A percentile compares a stretch with the other conserved stretches of the same genome.
Evolutionary conservation across 2,329 filamentous ascomycete genomes (phyloP).

Genomic region (Hansfordia pulvinata): DNA sequence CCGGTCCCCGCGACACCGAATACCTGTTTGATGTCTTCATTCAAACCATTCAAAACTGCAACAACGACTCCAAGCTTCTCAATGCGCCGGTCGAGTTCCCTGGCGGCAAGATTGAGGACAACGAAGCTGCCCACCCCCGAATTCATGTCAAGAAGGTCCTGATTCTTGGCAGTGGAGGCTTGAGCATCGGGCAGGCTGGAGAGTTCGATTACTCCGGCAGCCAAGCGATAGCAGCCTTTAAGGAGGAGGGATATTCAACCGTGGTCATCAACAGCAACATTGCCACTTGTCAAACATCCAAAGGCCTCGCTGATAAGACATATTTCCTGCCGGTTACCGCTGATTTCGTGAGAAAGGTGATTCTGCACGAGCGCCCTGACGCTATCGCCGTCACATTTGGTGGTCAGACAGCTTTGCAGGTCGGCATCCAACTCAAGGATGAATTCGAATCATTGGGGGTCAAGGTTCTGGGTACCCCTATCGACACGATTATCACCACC

Average conservation of each 20-base stretch:
- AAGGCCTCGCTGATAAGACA: slow-evolving; percentile 94
- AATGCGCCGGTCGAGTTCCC: slow-evolving; percentile 71
- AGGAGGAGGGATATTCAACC: slow-evolving; percentile 96
- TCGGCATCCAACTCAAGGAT: slow-evolving; percentile 94
- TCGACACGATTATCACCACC: slow-evolving; percentile 96
- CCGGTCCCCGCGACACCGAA: slow-evolving; percentile 89
- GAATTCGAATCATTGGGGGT: slow-evolving; percentile 90
- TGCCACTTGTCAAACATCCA: slow-evolving; percentile 96
- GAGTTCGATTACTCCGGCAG: slow-evolving; percentile 98
- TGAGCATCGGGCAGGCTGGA: slow-evolving; percentile 94
- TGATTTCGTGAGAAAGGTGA: slow-evolving; percentile 96
- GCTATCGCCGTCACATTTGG: slow-evolving; percentile 97
- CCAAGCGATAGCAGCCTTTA: slow-evolving; percentile 95
- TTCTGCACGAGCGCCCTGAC: slow-evolving; percentile 85
- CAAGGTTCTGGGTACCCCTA: slow-evolving; percentile 88
- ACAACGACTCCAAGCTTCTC: slow-evolving; percentile 54
- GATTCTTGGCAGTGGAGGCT: slow-evolving; percentile 83
- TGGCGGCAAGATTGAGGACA: slow-evolving; percentile 69
- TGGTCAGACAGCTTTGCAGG: slow-evolving; percentile 91
- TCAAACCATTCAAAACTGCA: slow-evolving; percentile 61
- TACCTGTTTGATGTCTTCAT: slow-evolving; percentile 97
- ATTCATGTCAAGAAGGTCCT: slow-evolving; percentile 89
- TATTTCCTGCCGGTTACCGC: slow-evolving; percentile 97
- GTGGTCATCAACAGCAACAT: slow-evolving; percentile 99
- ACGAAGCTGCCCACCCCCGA: slow-evolving; percentile 59